A percentile compares a stretch with the other conserved stretches of the same genome.
These are phyloP conservation scores for Ceratocystis alfenasii DNA, from an alignment of 2,329 filamentous ascomycete genomes.

Conservation along the genomic window DNA sequence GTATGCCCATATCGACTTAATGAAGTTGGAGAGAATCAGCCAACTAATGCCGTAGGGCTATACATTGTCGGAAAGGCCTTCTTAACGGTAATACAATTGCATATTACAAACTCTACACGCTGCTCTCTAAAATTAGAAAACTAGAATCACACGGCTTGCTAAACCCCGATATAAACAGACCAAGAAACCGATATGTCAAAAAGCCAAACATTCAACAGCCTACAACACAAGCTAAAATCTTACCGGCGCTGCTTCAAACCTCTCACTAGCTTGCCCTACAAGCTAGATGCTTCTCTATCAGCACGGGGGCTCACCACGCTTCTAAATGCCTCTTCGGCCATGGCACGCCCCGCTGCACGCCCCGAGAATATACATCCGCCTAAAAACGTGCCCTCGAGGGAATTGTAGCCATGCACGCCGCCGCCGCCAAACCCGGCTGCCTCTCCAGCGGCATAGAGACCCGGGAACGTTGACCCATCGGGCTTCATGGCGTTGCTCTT, in stretches of 20 bases:
- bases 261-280: conserved; percentile 8
- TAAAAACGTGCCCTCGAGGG: conserved; percentile 50
- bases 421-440: conserved; percentile 50
- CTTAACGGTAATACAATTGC: too few relatives aligned
- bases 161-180: neutral
- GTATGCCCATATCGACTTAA: too few relatives aligned
- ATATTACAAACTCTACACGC: too few relatives aligned
- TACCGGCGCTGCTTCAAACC: neutral
- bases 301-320: neutral
- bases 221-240: neutral
- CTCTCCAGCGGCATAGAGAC: conserved; percentile 49
- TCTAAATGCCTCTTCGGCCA: conserved; percentile 35
- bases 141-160: neutral
- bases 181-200: too few relatives aligned
- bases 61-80: too few relatives aligned
- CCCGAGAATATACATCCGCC: conserved; percentile 54
- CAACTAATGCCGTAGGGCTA: too few relatives aligned
- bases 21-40: too few relatives aligned
- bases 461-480: conserved; percentile 38
- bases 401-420: conserved; percentile 50
- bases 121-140: neutral
- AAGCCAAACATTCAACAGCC: too few relatives aligned
- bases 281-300: neutral
- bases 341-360: conserved; percentile 42
- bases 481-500: conserved; percentile 42